Conservation (phyloP, 139 green algal genomes). For the Pseudopediastrum boryanum region DNA sequence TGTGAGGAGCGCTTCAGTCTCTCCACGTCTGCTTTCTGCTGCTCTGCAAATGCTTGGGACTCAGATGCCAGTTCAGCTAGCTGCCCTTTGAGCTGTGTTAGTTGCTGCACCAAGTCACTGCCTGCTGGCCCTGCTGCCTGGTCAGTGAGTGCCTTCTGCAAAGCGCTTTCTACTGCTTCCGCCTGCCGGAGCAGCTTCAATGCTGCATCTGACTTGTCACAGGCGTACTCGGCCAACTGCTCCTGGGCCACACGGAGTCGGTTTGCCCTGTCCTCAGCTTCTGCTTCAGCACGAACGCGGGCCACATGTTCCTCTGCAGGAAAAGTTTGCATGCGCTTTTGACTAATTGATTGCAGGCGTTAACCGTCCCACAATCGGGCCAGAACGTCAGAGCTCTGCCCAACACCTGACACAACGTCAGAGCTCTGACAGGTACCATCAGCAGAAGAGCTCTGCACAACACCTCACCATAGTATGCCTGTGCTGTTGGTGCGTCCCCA, state of each 20-base stretch:
- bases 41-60: conserved; percentile 54
- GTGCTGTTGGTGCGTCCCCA: too few relatives aligned
- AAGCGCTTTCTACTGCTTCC: conserved; percentile 33
- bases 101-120: conserved; percentile 8
- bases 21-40: conserved; percentile 66
- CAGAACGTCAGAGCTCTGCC: too few relatives aligned
- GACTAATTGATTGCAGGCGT: too few relatives aligned
- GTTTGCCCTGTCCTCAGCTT: conserved; percentile 60
- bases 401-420: too few relatives aligned
- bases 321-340: not conserved
- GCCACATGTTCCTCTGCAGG: conserved; percentile 74
- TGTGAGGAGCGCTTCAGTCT: conserved; percentile 63
- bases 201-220: conserved; percentile 48
- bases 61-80: conserved; percentile 59
- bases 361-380: too few relatives aligned
- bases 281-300: conserved; percentile 72
- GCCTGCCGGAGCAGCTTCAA: conserved; percentile 45
- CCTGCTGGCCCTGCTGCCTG: not conserved
- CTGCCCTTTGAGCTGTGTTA: conserved; percentile 28
- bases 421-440: too few relatives aligned
- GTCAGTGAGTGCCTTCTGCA: conserved; percentile 9
- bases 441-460: too few relatives aligned
- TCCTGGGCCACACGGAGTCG: conserved; percentile 76
- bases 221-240: conserved; percentile 82
- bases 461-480: too few relatives aligned